Percentiles rank a stretch among this genome's conserved stretches.
Evolutionary conservation across 768 basidiomycete genomes (phyloP).

Genomic region (Asterophora parasitica): DNA sequence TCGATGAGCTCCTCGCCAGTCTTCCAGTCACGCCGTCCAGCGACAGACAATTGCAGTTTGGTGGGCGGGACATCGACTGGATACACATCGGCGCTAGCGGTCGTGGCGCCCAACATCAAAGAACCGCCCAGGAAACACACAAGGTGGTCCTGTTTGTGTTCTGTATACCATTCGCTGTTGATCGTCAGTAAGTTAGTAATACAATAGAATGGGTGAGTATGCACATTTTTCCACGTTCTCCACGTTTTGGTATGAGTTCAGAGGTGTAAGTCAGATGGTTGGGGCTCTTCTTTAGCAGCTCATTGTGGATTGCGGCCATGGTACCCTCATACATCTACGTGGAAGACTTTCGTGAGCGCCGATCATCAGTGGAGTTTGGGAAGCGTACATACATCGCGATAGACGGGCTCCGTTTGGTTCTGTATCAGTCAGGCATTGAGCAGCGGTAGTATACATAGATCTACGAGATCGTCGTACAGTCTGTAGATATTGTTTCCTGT

Average conservation of each 20-base stretch:
- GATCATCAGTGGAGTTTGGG: neutral
- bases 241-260: slow-evolving; percentile 66
- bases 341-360: neutral
- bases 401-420: slow-evolving; percentile 74
- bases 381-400: slow-evolving; percentile 52
- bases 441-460: neutral
- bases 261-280: slow-evolving; percentile 67
- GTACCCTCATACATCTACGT: slow-evolving; percentile 81
- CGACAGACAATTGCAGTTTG: slow-evolving; percentile 48
- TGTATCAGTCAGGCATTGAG: slow-evolving; percentile 20
- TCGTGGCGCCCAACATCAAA: slow-evolving; percentile 83
- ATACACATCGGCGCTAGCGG: slow-evolving; percentile 43
- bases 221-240: slow-evolving; percentile 32
- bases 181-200: neutral
- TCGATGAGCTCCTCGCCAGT: slow-evolving; percentile 78
- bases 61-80: slow-evolving; percentile 64
- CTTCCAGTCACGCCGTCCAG: slow-evolving; percentile 75
- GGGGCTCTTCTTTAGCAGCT: slow-evolving; percentile 62
- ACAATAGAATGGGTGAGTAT: neutral
- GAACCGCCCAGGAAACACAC: slow-evolving; percentile 94
- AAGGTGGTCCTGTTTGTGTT: slow-evolving; percentile 92
- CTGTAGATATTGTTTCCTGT: slow-evolving; percentile 77
- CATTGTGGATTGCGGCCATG: slow-evolving; percentile 74
- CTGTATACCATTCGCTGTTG: slow-evolving; percentile 60
- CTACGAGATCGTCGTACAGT: slow-evolving; percentile 42